Percentiles rank a stretch among this genome's conserved stretches.
Evolutionary conservation across 192 early-diverging fungal genomes (phyloP).

Genomic region (Coemansia sp.): DNA sequence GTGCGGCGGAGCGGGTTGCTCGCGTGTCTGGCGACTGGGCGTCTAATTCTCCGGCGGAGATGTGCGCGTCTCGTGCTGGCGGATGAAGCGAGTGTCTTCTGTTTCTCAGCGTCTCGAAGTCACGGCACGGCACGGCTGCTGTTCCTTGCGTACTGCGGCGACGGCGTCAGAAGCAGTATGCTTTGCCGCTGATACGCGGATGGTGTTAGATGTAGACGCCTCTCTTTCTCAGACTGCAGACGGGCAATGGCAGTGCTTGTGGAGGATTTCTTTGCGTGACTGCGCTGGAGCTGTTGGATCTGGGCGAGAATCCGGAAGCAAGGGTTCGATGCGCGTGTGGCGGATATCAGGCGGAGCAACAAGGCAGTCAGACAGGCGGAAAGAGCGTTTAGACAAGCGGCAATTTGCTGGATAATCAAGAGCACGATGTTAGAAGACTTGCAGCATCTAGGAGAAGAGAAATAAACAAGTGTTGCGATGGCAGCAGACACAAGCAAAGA

Average conservation of each 20-base stretch:
- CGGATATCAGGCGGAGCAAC: background rate
- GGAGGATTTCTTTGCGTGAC: background rate
- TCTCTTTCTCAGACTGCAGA: background rate
- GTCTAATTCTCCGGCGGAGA: background rate
- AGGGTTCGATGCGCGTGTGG: background rate
- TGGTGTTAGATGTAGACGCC: background rate
- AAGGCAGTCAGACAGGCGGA: no score
- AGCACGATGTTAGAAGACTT: background rate
- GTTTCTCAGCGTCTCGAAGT: no score
- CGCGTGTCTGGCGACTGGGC: background rate
- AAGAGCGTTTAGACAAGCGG: background rate
- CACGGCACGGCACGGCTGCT: no score
- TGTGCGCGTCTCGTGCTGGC: no score
- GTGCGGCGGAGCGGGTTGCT: no score
- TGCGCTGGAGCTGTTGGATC: constrained; percentile 9
- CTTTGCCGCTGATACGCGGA: no score
- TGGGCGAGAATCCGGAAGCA: background rate
- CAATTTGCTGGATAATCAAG: background rate
- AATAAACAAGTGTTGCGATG: background rate
- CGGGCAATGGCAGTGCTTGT: background rate
- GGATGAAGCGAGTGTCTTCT: no score
- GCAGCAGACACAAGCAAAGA: background rate
- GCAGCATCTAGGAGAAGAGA: background rate
- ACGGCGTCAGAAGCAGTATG: no score
- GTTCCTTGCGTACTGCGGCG: no score